A percentile compares a stretch with the other conserved stretches of the same genome.
Conservation (phyloP, 2,329 filamentous ascomycete genomes). For the Scedosporium aurantiacum region DNA sequence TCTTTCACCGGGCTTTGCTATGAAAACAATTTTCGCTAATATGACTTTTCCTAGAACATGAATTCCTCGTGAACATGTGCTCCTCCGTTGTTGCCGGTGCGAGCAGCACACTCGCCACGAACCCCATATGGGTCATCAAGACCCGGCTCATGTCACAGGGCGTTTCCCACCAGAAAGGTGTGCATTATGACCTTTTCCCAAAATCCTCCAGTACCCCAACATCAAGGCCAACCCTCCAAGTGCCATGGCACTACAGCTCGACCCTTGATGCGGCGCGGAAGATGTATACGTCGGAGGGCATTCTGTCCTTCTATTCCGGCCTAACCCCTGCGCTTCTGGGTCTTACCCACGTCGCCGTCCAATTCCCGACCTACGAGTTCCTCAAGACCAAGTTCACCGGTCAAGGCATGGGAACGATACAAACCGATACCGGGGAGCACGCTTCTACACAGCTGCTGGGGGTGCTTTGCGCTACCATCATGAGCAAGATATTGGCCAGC, state of each 20-base stretch:
- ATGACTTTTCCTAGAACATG: constrained; percentile 8
- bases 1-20: background rate
- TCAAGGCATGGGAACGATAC: constrained; percentile 68
- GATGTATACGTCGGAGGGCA: constrained; percentile 86
- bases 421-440: constrained; percentile 44
- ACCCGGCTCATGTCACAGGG: constrained; percentile 95
- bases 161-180: constrained; percentile 34
- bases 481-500: constrained; percentile 91
- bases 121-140: constrained; percentile 99
- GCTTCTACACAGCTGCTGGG: constrained; percentile 58
- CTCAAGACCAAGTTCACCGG: constrained; percentile 87
- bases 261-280: constrained; percentile 88
- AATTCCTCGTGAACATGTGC: constrained; percentile 61
- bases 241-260: constrained; percentile 83
- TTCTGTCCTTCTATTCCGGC: constrained; percentile 89
- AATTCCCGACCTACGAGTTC: constrained; percentile 93
- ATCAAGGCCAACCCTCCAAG: constrained; percentile 42
- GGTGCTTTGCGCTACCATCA: constrained; percentile 75
- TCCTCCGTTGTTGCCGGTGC: constrained; percentile 85
- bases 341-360: constrained; percentile 88
- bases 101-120: constrained; percentile 87
- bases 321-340: constrained; percentile 85
- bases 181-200: constrained; percentile 32
- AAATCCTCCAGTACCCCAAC: constrained; percentile 43
- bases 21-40: background rate